Evolutionary conservation across 495 filamentous ascomycete species (phyloP).

Genomic region (Neurospora sp.): DNA sequence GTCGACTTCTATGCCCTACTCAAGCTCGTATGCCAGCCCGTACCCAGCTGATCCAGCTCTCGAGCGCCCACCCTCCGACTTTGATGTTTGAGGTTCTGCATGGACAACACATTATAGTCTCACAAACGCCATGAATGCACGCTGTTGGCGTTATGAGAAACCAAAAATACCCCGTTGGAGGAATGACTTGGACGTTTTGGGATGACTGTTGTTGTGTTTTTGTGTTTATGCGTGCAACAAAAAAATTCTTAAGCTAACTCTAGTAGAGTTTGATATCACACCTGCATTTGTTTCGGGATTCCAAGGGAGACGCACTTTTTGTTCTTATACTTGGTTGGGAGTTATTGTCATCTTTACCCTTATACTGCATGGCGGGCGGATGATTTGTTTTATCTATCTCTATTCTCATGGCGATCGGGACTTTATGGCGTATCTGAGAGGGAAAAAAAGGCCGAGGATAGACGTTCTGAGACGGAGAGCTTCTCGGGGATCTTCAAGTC

Average conservation of each 20-base stretch:
- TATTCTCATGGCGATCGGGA: not conserved
- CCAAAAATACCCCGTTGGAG: not conserved
- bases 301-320: not conserved
- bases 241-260: not conserved
- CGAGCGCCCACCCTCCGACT: conserved; percentile 9
- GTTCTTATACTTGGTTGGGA: not conserved
- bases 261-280: not conserved
- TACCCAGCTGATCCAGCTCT: conserved; percentile 9
- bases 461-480: not conserved
- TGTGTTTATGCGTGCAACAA: not conserved
- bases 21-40: conserved; percentile 4
- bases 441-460: not conserved
- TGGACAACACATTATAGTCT: not conserved
- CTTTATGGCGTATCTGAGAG: not conserved
- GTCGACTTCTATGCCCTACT: conserved; percentile 10
- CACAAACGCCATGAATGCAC: not conserved
- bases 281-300: not conserved
- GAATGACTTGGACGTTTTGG: not conserved
- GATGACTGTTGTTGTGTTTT: not conserved
- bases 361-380: not conserved
- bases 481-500: not conserved
- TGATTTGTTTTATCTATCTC: not conserved
- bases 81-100: conserved; percentile 8
- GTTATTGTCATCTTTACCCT: not conserved
- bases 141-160: not conserved